These are phyloP conservation scores for Diaporthe australafricana DNA, from an alignment of 2,329 filamentous ascomycete species.

Conservation along the genomic window DNA sequence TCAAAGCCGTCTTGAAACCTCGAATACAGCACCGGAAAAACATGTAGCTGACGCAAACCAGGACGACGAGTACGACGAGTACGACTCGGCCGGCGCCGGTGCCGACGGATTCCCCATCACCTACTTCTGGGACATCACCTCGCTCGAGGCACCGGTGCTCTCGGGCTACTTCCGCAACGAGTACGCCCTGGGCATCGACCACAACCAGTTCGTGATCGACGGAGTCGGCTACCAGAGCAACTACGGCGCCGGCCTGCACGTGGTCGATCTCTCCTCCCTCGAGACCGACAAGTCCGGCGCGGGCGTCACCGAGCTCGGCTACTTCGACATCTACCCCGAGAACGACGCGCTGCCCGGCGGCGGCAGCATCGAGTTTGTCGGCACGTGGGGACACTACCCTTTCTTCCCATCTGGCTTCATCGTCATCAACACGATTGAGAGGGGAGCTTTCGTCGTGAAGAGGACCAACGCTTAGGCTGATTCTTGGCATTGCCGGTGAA, in stretches of 20 bases:
- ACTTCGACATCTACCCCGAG: conserved; percentile 61
- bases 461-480: conserved; percentile 27
- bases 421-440: conserved; percentile 62
- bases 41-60: not conserved
- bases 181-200: conserved; percentile 53
- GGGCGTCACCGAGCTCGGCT: conserved; percentile 55
- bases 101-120: conserved; percentile 57
- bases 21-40: not conserved
- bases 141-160: conserved; percentile 54
- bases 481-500: too few relatives aligned
- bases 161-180: conserved; percentile 54
- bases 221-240: conserved; percentile 58
- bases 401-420: conserved; percentile 52
- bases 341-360: conserved; percentile 54
- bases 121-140: conserved; percentile 61
- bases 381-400: conserved; percentile 58
- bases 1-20: not conserved
- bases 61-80: conserved; percentile 55
- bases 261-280: conserved; percentile 48
- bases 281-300: conserved; percentile 51
- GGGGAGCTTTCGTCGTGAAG: conserved; percentile 53
- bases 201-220: conserved; percentile 58
- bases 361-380: conserved; percentile 51
- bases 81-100: conserved; percentile 55
- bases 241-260: conserved; percentile 56